These are phyloP conservation scores for Cladosporium sphaerospermum DNA, from an alignment of 2,329 filamentous ascomycete species.

Conservation along the genomic window DNA sequence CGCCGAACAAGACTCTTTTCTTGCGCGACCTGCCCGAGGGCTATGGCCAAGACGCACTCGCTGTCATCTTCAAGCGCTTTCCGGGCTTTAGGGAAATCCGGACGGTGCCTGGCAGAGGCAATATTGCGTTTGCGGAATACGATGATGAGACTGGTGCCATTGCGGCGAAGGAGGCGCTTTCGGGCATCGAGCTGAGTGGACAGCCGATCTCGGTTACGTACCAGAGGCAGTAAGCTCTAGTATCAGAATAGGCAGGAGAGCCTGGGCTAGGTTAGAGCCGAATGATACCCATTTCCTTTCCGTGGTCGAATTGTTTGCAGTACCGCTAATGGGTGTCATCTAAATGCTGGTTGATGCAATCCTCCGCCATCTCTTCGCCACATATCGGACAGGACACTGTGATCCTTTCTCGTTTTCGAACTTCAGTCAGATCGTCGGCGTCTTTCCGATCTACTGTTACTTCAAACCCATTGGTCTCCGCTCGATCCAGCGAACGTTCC, in stretches of 20 bases:
- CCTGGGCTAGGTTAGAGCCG: background rate
- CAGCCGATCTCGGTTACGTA: constrained; percentile 92
- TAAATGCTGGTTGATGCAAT: constrained; percentile 36
- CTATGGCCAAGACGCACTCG: constrained; percentile 73
- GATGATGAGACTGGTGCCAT: constrained; percentile 85
- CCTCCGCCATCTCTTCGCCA: constrained; percentile 23
- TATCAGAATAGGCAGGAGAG: no score
- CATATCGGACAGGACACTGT: constrained; percentile 38
- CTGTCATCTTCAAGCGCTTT: constrained; percentile 77
- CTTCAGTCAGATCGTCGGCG: background rate
- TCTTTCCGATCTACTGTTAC: background rate
- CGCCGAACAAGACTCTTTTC: constrained; percentile 95
- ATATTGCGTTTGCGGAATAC: constrained; percentile 96
- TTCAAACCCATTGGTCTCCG: background rate
- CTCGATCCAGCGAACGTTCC: constrained; percentile 5
- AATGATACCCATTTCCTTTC: no score
- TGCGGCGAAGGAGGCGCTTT: constrained; percentile 86
- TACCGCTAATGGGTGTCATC: constrained; percentile 22
- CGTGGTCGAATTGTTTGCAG: no score
- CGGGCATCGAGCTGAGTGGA: constrained; percentile 72
- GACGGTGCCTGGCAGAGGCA: constrained; percentile 75
- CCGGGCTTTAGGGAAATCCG: constrained; percentile 92
- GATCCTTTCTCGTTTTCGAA: constrained; percentile 14
- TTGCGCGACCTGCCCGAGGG: constrained; percentile 86
- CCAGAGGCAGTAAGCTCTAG: constrained; percentile 34